Conservation (phyloP, 306 rosid genomes). For the Trifolium dubium region DNA sequence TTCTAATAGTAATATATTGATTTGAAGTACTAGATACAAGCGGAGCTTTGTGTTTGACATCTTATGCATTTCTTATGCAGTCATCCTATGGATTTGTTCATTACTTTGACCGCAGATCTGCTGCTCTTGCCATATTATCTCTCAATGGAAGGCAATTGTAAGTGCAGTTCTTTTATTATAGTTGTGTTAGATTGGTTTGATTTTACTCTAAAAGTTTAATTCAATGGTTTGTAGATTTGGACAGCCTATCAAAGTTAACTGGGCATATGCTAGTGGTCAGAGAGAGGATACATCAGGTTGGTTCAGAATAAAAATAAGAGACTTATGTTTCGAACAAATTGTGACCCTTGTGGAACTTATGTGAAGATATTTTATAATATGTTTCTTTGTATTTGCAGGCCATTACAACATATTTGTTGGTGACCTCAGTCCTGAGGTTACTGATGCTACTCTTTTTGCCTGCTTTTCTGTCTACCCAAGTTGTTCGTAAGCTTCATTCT, state of each 20-base stretch:
- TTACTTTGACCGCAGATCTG: slow-evolving; percentile 94
- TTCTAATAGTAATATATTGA: slow-evolving; percentile 1
- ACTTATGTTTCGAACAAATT: background rate
- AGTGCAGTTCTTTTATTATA: slow-evolving; percentile 37
- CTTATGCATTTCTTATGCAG: slow-evolving; percentile 56
- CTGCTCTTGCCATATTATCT: slow-evolving; percentile 89
- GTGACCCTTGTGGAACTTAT: slow-evolving; percentile 10
- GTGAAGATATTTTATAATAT: slow-evolving; percentile 27
- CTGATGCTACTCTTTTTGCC: slow-evolving; percentile 94
- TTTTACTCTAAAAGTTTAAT: slow-evolving; percentile 36
- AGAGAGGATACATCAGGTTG: slow-evolving; percentile 98
- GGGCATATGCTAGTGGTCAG: slow-evolving; percentile 99
- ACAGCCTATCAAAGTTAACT: slow-evolving; percentile 97
- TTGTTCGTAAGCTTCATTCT: slow-evolving; percentile 90
- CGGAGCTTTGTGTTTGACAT: slow-evolving; percentile 29
- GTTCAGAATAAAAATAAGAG: slow-evolving; percentile 12
- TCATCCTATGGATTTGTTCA: slow-evolving; percentile 97
- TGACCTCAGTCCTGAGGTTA: slow-evolving; percentile 98
- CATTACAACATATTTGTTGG: slow-evolving; percentile 97
- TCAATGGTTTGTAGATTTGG: slow-evolving; percentile 73
- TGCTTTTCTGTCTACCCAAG: slow-evolving; percentile 91
- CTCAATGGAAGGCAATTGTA: slow-evolving; percentile 98
- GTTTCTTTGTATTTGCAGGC: slow-evolving; percentile 60
- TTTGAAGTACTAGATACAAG: slow-evolving; percentile 11
- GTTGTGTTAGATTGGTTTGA: slow-evolving; percentile 25